Conservation (phyloP, 2,329 filamentous ascomycete species). For the Colletotrichum sp. region DNA sequence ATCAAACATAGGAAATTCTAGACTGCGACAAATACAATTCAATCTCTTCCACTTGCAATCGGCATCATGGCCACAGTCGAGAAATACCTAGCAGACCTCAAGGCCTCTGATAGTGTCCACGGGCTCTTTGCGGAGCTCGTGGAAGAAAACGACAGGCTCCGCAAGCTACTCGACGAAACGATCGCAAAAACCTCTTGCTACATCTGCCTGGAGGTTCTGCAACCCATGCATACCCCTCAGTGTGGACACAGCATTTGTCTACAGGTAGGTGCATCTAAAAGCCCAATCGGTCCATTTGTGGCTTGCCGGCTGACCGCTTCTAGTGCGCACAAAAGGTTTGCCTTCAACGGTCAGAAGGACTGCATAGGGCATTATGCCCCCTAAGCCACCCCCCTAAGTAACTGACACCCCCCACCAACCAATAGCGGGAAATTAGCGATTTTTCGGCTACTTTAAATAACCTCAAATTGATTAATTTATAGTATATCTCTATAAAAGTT, state of each 20-base stretch:
- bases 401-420: too few species aligned
- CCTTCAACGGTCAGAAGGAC: background rate
- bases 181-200: background rate
- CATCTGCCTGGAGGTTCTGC: background rate
- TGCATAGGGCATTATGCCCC: background rate
- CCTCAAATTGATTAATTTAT: too few species aligned
- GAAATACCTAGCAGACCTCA: background rate
- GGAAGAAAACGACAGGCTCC: background rate
- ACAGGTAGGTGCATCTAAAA: background rate
- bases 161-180: background rate
- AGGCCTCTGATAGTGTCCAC: background rate
- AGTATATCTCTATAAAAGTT: too few species aligned
- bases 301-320: background rate
- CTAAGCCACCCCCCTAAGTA: too few species aligned
- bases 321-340: background rate
- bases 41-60: background rate
- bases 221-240: background rate
- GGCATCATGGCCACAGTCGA: background rate
- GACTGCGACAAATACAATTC: background rate
- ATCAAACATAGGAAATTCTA: background rate
- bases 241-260: background rate
- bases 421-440: too few species aligned
- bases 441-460: too few species aligned
- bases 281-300: background rate
- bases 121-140: background rate